Base-by-base conservation (phyloP, 2,329 filamentous ascomycete genomes). In the Huntiella decipiens region DNA sequence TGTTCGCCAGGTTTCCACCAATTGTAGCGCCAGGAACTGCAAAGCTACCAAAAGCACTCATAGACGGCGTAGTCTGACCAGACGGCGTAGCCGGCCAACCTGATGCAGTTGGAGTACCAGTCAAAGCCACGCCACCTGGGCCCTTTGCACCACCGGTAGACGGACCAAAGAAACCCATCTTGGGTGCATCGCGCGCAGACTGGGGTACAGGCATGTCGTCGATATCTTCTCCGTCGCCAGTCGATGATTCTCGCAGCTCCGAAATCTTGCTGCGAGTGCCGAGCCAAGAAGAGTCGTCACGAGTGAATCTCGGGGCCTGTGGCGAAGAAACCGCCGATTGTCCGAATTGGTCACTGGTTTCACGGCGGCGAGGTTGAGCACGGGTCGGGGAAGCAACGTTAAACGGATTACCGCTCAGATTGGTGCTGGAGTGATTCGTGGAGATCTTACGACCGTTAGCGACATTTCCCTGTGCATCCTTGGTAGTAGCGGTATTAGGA, bases 1-100 rank as follows among this genome's bases (percentile, higher is more conserved):
- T 54, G 11, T 28, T 31, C 22, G 22, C 8, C 22, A 28, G 1
- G 10, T n/a, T 15, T 1, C 33, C 19, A 3, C 70, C 65, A 28
- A 74, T 66, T 5, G 71, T 62, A 13, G 72, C 66, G 32, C 70
- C 67, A 28, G 73, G 61, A 44, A 92, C 61, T n/a, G 82, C 79
- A 60, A 96, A 96, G 55, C 78, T 91, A 8, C 88, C 88, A 61
- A 98, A 98, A 16, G 79, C 79, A 32, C 88, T 86, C 68, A 87
- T 82, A 2, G 77, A 74, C 8, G 51, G 48, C 3, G 44, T 50
- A n/a, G 43, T 49, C 37, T 49, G 47, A n/a, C 47, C 68, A 46
- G 74, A 73, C 16, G 74, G 69, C 11, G 73, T 59, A 3, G 60
- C 54, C 15, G 61, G 58, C 62, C 62, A 65, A 6, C 62, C 69